Evolutionary conservation across 768 basidiomycete genomes (phyloP).

Genomic region (Porpolomopsis calyptriformis): DNA sequence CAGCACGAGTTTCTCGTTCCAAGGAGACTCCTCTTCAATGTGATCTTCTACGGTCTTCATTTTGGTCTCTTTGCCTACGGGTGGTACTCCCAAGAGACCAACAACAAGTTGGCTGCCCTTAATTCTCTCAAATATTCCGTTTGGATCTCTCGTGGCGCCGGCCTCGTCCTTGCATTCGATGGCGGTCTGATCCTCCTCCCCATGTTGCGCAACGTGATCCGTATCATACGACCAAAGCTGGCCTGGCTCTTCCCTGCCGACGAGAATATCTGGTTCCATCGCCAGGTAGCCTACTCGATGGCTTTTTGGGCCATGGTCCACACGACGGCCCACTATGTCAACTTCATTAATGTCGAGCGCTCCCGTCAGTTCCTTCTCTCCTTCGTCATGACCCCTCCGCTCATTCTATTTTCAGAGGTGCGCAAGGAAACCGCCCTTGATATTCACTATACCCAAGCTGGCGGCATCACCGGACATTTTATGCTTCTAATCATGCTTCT

Average conservation of each 20-base stretch:
- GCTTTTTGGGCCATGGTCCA: slow-evolving; percentile 91
- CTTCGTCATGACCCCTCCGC: background rate
- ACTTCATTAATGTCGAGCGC: slow-evolving; percentile 85
- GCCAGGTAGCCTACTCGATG: slow-evolving; percentile 90
- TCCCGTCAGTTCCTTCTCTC: slow-evolving; percentile 46
- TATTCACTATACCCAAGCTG: slow-evolving; percentile 82
- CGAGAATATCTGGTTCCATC: slow-evolving; percentile 93
- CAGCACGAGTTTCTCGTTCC: slow-evolving; percentile 55
- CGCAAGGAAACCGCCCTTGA: slow-evolving; percentile 65
- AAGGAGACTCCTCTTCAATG: slow-evolving; percentile 59
- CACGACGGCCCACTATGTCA: slow-evolving; percentile 88
- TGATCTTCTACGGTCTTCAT: slow-evolving; percentile 75
- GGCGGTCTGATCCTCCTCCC: slow-evolving; percentile 81
- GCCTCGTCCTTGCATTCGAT: slow-evolving; percentile 80
- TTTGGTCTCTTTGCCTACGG: slow-evolving; percentile 69
- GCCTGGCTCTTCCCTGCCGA: slow-evolving; percentile 85
- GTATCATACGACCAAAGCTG: slow-evolving; percentile 68
- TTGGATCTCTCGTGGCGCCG: slow-evolving; percentile 86
- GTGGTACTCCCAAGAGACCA: slow-evolving; percentile 78
- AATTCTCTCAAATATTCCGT: slow-evolving; percentile 77
- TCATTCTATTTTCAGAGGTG: slow-evolving; percentile 46
- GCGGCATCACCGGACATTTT: slow-evolving; percentile 91
- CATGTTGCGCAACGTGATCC: slow-evolving; percentile 82
- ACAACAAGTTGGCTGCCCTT: slow-evolving; percentile 57
- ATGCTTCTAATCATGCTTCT: slow-evolving; percentile 91